These are phyloP conservation scores for Daphne laureola DNA, from an alignment of 441 rosid species.

Conservation along the genomic window DNA sequence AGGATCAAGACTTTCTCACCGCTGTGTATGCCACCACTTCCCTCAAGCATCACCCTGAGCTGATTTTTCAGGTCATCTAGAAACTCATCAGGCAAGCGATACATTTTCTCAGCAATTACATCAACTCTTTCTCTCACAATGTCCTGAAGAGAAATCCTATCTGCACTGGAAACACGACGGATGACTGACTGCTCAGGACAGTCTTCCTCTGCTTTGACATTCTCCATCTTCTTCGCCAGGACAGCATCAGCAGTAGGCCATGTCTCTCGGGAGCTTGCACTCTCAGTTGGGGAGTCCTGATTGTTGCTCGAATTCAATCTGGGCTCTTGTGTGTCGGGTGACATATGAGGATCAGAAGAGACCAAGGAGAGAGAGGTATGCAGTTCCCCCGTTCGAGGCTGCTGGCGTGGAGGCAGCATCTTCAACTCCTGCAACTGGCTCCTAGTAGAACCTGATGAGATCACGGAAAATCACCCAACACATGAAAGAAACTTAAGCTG, in stretches of 20 bases:
- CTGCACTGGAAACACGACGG: slow-evolving; percentile 55
- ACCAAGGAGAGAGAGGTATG: slow-evolving; percentile 68
- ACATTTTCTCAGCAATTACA: slow-evolving; percentile 65
- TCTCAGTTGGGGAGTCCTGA: slow-evolving; percentile 90
- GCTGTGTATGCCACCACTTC: slow-evolving; percentile 70
- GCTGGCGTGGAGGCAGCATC: slow-evolving; percentile 93
- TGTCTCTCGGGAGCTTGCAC: slow-evolving; percentile 92
- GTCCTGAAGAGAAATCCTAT: slow-evolving; percentile 69
- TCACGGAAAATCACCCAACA: slow-evolving; percentile 20
- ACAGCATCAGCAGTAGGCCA: slow-evolving; percentile 75
- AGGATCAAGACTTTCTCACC: slow-evolving; percentile 69
- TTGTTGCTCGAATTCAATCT: slow-evolving; percentile 61
- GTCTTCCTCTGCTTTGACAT: slow-evolving; percentile 58
- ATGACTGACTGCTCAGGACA: slow-evolving; percentile 58
- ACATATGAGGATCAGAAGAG: slow-evolving; percentile 52
- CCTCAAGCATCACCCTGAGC: slow-evolving; percentile 73
- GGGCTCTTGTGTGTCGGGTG: slow-evolving; percentile 50
- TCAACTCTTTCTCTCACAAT: slow-evolving; percentile 87
- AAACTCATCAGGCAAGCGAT: slow-evolving; percentile 59
- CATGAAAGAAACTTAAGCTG: slow-evolving; percentile 1
- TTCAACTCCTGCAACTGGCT: slow-evolving; percentile 44
- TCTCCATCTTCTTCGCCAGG: slow-evolving; percentile 57
- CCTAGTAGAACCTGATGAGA: slow-evolving; percentile 74
- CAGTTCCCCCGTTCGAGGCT: slow-evolving; percentile 48
- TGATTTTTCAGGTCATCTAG: slow-evolving; percentile 76